These are phyloP conservation scores for Tylopilus sp. DNA, from an alignment of 768 basidiomycete genomes.

Conservation along the genomic window DNA sequence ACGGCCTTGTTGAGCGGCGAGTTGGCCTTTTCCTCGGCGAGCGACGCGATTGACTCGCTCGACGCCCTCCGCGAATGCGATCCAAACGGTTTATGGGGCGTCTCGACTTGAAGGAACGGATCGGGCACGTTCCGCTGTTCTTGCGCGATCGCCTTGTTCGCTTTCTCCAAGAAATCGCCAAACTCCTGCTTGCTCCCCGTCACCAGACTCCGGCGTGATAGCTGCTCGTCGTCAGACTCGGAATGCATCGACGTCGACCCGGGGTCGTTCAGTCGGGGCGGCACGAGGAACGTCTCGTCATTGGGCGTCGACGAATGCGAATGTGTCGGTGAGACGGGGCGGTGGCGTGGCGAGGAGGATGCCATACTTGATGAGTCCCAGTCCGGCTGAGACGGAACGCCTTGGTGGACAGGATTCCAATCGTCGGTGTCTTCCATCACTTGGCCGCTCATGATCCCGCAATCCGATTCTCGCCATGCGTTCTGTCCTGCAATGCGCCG, in stretches of 20 bases:
- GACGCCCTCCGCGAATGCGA: conserved; percentile 76
- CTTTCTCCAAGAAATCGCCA: conserved; percentile 78
- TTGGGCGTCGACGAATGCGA: conserved; percentile 57
- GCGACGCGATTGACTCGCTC: conserved; percentile 88
- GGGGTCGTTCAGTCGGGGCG: conserved; percentile 27
- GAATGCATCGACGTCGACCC: conserved; percentile 34
- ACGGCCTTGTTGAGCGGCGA: conserved; percentile 94
- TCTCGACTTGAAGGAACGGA: conserved; percentile 69
- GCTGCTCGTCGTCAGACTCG: conserved; percentile 63
- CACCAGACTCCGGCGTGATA: conserved; percentile 35
- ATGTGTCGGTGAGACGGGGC: conserved; percentile 56
- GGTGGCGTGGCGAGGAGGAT: conserved; percentile 37
- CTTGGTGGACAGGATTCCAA: conserved; percentile 71
- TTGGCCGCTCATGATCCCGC: conserved; percentile 39
- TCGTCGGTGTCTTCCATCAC: conserved; percentile 69
- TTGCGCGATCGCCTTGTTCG: conserved; percentile 78
- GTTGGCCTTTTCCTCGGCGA: conserved; percentile 86
- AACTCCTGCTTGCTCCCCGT: conserved; percentile 45
- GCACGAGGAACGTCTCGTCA: conserved; percentile 38
- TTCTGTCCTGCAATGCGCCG: conserved; percentile 64
- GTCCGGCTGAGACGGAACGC: conserved; percentile 65
- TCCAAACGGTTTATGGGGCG: conserved; percentile 76
- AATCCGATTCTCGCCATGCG: conserved; percentile 77
- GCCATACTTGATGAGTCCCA: conserved; percentile 64
- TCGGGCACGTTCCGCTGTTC: conserved; percentile 78